Percentiles rank a stretch among this genome's conserved stretches.
Evolutionary conservation across 225 moss, liverwort and hornwort species (phyloP).

Genomic region (Takakia lepidozioides): DNA sequence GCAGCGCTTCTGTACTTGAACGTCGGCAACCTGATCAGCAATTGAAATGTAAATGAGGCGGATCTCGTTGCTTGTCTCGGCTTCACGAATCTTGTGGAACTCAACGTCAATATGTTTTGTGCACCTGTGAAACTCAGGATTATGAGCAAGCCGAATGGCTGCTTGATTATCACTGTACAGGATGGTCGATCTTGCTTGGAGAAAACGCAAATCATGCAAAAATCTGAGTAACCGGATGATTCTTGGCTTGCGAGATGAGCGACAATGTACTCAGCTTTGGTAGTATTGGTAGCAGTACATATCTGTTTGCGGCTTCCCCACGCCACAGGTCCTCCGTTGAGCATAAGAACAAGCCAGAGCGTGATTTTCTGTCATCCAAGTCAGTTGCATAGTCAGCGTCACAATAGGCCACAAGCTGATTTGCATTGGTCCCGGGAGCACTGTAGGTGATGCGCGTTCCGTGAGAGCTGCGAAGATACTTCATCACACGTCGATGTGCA

Average conservation of each 20-base stretch:
- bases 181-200: neutral
- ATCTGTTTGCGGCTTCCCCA: too few species aligned
- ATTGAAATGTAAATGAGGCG: neutral
- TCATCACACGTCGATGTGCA: neutral
- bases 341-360: neutral
- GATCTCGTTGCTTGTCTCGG: neutral
- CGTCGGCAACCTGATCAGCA: neutral
- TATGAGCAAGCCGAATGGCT: constrained; percentile 1
- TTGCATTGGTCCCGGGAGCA: too few species aligned
- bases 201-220: neutral
- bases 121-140: neutral
- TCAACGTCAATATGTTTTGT: constrained; percentile 6
- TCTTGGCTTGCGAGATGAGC: neutral
- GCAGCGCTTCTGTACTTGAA: constrained; percentile 4
- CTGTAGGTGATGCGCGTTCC: too few species aligned
- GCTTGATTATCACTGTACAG: too few species aligned
- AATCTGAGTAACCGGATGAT: neutral
- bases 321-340: neutral
- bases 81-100: too few species aligned
- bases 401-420: neutral
- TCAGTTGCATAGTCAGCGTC: constrained; percentile 4
- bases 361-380: neutral
- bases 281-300: too few species aligned
- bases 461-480: neutral
- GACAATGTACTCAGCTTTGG: too few species aligned